Evolutionary conservation across 2,329 filamentous ascomycete genomes (phyloP).

Genomic region (Alternaria alternata): DNA sequence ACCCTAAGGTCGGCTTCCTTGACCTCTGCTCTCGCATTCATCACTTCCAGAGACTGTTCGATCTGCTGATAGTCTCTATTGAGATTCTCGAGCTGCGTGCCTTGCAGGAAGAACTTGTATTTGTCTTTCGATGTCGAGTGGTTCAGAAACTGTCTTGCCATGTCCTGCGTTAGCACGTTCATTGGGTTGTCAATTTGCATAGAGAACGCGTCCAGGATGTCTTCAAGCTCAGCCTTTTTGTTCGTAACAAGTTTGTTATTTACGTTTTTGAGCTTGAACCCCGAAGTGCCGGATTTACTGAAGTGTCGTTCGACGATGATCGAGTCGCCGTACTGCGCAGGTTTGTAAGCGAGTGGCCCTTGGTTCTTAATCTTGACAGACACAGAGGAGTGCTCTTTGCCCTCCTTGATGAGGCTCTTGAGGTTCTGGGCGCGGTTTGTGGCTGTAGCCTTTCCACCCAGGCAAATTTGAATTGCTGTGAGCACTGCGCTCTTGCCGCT

Average conservation of each 20-base stretch:
- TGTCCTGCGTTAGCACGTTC: conserved; percentile 94
- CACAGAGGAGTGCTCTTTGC: conserved; percentile 74
- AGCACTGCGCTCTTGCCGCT: conserved; percentile 97
- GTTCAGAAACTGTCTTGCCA: conserved; percentile 91
- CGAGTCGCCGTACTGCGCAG: conserved; percentile 79
- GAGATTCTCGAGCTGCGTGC: conserved; percentile 90
- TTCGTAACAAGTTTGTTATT: conserved; percentile 76
- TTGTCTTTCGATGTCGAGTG: conserved; percentile 82
- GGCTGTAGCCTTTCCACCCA: conserved; percentile 92
- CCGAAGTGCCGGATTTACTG: conserved; percentile 73
- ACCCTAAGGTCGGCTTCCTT: conserved; percentile 69
- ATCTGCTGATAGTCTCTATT: conserved; percentile 91
- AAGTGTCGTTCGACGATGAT: conserved; percentile 95
- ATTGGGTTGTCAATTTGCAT: conserved; percentile 97
- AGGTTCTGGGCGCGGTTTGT: conserved; percentile 92
- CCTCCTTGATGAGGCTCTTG: conserved; percentile 91
- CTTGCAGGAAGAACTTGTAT: conserved; percentile 95
- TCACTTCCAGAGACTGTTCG: conserved; percentile 78
- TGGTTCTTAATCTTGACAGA: conserved; percentile 90
- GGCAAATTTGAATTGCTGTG: conserved; percentile 88
- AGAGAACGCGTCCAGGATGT: conserved; percentile 91
- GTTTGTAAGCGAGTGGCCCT: conserved; percentile 83
- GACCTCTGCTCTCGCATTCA: conserved; percentile 68
- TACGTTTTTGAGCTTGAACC: conserved; percentile 85
- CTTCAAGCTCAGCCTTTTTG: conserved; percentile 86